Evolutionary conservation across 768 basidiomycete species (phyloP), one percentile per base, ranked within the genome.

Genomic region (Cystofilobasidium ferigula): DNA sequence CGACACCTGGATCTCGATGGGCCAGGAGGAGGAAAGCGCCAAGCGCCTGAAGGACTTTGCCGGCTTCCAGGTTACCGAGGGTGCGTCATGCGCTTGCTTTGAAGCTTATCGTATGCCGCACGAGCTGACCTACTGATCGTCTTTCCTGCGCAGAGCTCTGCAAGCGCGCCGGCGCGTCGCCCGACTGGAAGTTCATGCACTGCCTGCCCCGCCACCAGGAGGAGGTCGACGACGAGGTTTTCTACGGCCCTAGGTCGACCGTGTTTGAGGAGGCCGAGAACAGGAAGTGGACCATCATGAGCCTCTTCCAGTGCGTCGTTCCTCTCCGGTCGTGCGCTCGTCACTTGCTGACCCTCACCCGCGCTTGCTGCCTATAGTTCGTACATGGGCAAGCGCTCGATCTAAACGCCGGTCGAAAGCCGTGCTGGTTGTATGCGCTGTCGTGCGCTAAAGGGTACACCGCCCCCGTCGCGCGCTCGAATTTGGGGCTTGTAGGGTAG

Each of bases 1-100:
- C 2, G 95, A 99, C 75, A 99, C 95, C 5, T 99, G 94, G 91
- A 91, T 98, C 69, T 97, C 94, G 2, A 98, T 99, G 95, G 95
- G 95, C 22, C 91, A 95, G 76, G 95, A 98, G 77, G 87, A 85
- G 1, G 92, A 98, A 76, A 90, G 92, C 69, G 88, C 79, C 36
- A 84, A 89, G 71, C 85, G 94, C 20, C 75, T 94, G 48, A 78
- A 82, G 58, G 94, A 89, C 66, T 99, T 99, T 77, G 69, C 82
- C 22, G 93, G 95, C 2, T 99, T 89, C 76, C 95, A 97, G 73
- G 85, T 99, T 57, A 98, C 94, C 1, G 91, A 97, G 75, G 77
- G 67, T 63, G 9, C 32, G 67, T 68, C 56, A 16, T 24, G 3
- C 20, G 28, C n/a, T n/a, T n/a, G n/a, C n/a, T n/a, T n/a, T 35